Base-by-base conservation (phyloP, 768 basidiomycete genomes). In the Tricholoma sp. region DNA sequence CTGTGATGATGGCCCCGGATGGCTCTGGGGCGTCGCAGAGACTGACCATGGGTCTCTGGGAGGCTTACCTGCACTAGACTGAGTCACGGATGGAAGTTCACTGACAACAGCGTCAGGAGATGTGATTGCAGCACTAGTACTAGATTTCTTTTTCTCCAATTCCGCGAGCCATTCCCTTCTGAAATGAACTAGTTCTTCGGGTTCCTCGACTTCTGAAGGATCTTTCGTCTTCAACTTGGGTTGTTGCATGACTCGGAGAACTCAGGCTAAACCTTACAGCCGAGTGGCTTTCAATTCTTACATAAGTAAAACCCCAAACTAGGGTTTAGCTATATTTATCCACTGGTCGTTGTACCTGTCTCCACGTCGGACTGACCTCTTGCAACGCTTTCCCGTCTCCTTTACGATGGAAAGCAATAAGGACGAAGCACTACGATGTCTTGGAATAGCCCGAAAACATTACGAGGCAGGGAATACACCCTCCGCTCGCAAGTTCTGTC, bases 401-500 rank as follows among this genome's bases (percentile, higher is more conserved):
- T 51, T 29, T 28, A 33, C 12, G 15, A 89, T 91, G 89, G 89
- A 90, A 70, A 86, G 87, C 71, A 96, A 96, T 78, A 91, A 84
- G 63, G 93, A 96, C 67, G 93, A 96, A 72, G 93, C 93, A 34
- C 69, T 88, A 56, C 85, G 88, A 63, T 92, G 91, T 67, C 80
- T 96, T 51, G 68, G 73, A 49, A 91, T 97, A 60, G 88, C 94
- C 2, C 83, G 85, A 66, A 82, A 82, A 64, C 86, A 94, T 69
- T 78, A 82, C 58, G 80, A 85, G 53, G 76, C 83, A 45, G 85
- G 82, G 49, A 92, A 95, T 69, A 73, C 84, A 54, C 59, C 86
- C 42, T 84, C 89, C 2, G 93, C 95, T 1, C 83, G 87, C 67
- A 92, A 91, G 69, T 95, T 98, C 75, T 88, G 86, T 58, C 83